phyloP scores from a whole-genome alignment of 768 basidiomycete genomes.

The Termitomyces titanicus region DNA sequence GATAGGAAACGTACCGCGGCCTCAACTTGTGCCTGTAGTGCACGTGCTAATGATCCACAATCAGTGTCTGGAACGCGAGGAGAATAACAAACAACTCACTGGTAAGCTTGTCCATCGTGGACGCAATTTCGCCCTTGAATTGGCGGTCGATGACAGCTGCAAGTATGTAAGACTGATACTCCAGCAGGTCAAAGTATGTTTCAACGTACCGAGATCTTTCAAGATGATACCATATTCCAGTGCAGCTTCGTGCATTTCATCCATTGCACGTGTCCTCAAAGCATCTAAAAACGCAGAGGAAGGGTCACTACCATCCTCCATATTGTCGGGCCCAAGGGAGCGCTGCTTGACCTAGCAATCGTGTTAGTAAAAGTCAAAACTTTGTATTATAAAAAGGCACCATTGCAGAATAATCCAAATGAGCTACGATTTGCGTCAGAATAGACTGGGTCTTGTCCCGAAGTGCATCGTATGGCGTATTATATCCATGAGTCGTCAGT shows the following conservation, averaged over 20 bases:
- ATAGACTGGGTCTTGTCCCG: constrained; percentile 85
- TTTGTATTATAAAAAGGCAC: constrained; percentile 14
- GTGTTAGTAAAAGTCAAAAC: constrained; percentile 1
- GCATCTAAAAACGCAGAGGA: constrained; percentile 82
- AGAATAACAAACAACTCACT: constrained; percentile 18
- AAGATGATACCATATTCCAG: constrained; percentile 81
- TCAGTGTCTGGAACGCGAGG: constrained; percentile 4
- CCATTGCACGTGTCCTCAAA: constrained; percentile 78
- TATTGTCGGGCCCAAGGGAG: constrained; percentile 69
- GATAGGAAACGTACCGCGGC: constrained; percentile 54
- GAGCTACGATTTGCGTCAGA: constrained; percentile 81
- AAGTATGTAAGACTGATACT: neutral
- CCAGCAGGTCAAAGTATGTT: neutral
- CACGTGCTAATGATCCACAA: constrained; percentile 46
- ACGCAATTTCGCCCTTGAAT: constrained; percentile 86
- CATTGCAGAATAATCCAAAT: constrained; percentile 53
- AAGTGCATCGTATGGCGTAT: constrained; percentile 77
- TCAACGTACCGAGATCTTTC: constrained; percentile 64
- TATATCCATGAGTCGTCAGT: constrained; percentile 81
- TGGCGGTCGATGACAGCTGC: constrained; percentile 82
- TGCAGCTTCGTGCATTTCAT: constrained; percentile 79
- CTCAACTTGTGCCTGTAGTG: constrained; percentile 84
- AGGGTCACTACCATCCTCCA: constrained; percentile 66
- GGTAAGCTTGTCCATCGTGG: constrained; percentile 82
- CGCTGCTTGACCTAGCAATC: constrained; percentile 67